phyloP scores from a whole-genome alignment of 768 basidiomycete species.

The Leucocoprinus birnbaumii region DNA sequence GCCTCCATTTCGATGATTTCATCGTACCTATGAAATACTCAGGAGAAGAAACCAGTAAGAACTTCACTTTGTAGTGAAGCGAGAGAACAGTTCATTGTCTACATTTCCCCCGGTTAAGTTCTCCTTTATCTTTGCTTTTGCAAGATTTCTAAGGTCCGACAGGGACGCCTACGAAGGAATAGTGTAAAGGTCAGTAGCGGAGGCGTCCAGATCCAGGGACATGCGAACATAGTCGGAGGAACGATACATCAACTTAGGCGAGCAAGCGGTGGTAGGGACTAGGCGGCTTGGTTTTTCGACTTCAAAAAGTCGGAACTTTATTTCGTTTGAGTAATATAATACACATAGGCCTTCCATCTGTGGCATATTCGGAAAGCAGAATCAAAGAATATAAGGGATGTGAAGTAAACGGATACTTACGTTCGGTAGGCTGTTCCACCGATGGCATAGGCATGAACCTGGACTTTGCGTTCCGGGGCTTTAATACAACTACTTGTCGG shows the following conservation, averaged over 20 bases:
- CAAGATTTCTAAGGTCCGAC: neutral
- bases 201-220: no score
- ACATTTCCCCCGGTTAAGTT: constrained; percentile 8
- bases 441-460: constrained; percentile 1
- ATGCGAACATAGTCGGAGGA: constrained; percentile 17
- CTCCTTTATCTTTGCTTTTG: constrained; percentile 2
- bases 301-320: neutral
- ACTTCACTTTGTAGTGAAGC: constrained; percentile 8
- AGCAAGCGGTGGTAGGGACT: constrained; percentile 16
- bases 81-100: constrained; percentile 11
- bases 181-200: neutral
- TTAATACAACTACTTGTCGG: neutral
- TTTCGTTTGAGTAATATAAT: no score
- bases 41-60: neutral
- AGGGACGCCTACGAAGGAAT: neutral
- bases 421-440: constrained; percentile 10
- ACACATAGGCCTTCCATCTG: no score
- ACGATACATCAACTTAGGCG: constrained; percentile 37
- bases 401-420: neutral
- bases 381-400: no score
- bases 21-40: neutral
- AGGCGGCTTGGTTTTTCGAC: neutral
- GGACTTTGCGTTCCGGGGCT: neutral
- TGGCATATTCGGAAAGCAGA: no score
- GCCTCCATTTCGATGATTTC: constrained; percentile 6